Evolutionary conservation across 2,329 filamentous ascomycete genomes (phyloP).

Genomic region (Blastomyces parvus): DNA sequence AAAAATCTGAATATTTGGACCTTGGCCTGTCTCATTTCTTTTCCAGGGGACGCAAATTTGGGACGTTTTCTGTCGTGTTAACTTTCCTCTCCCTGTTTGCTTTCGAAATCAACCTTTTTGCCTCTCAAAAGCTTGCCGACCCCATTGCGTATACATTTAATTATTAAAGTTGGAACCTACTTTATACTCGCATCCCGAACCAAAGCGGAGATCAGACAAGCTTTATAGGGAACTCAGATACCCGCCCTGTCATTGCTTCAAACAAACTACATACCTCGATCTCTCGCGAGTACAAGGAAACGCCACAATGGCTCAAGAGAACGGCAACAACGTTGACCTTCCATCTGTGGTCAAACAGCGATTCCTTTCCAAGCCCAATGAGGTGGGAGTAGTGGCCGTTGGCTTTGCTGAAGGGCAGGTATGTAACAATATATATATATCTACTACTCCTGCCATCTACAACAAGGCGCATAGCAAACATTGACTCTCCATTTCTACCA

Average conservation of each 20-base stretch:
- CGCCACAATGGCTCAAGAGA: not conserved
- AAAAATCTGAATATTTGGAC: not conserved
- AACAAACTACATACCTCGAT: not conserved
- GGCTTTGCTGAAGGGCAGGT: constrained; percentile 96
- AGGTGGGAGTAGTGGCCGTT: constrained; percentile 86
- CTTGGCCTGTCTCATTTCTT: not conserved
- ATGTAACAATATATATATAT: constrained; percentile 26
- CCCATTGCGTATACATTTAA: not conserved
- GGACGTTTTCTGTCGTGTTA: not conserved
- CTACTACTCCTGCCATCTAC: constrained; percentile 11
- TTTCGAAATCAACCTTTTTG: not conserved
- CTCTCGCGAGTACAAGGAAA: not conserved
- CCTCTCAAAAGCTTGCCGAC: not conserved
- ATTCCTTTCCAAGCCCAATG: constrained; percentile 68
- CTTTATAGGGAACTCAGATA: not conserved
- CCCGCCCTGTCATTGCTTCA: not conserved
- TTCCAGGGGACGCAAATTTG: not conserved
- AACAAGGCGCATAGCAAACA: not conserved
- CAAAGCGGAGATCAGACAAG: not conserved
- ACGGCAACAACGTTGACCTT: constrained; percentile 37
- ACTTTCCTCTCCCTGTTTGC: too few relatives aligned
- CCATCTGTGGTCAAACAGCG: constrained; percentile 54
- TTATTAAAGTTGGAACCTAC: not conserved
- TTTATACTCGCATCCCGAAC: not conserved
- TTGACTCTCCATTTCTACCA: not conserved